Conservation (phyloP, 2,329 filamentous ascomycete genomes). For the Alternaria gaisen region DNA sequence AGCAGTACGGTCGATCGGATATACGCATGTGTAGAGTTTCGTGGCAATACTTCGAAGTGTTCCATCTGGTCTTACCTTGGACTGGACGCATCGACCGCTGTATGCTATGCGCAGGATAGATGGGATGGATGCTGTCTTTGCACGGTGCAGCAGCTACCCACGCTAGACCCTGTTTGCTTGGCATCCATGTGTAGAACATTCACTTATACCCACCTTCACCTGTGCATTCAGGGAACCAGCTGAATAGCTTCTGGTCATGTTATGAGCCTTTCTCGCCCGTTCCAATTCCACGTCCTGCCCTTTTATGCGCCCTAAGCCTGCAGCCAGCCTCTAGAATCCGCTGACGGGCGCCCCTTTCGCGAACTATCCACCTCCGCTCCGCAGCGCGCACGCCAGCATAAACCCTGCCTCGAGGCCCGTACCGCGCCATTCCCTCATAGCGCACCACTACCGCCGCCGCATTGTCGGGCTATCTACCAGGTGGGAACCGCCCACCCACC, state of each 20-base stretch:
- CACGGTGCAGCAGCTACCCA: slow-evolving; percentile 19
- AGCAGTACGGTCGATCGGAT: not conserved
- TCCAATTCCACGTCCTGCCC: slow-evolving; percentile 8
- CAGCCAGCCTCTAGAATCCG: slow-evolving; percentile 25
- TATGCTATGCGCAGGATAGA: not conserved
- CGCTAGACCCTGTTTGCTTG: slow-evolving; percentile 30
- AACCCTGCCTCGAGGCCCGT: slow-evolving; percentile 33
- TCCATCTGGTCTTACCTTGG: not conserved
- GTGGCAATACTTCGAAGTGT: not conserved
- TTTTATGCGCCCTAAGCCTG: slow-evolving; percentile 23
- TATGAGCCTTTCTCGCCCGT: slow-evolving; percentile 20
- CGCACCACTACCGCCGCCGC: slow-evolving; percentile 26
- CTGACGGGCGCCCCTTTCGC: slow-evolving; percentile 34
- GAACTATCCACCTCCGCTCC: slow-evolving; percentile 26
- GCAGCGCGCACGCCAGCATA: slow-evolving; percentile 34
- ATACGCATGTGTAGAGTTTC: not conserved
- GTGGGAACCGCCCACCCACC: slow-evolving; percentile 45
- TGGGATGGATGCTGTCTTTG: slow-evolving; percentile 7
- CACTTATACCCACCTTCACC: slow-evolving; percentile 31
- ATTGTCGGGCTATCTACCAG: slow-evolving; percentile 39
- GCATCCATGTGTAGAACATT: slow-evolving; percentile 27
- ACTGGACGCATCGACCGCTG: not conserved
- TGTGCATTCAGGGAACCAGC: slow-evolving; percentile 34
- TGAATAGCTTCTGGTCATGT: slow-evolving; percentile 37
- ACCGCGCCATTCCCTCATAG: slow-evolving; percentile 9